phyloP scores from a whole-genome alignment of 352 stramenopile genomes.

The Pythium guiyangense region DNA sequence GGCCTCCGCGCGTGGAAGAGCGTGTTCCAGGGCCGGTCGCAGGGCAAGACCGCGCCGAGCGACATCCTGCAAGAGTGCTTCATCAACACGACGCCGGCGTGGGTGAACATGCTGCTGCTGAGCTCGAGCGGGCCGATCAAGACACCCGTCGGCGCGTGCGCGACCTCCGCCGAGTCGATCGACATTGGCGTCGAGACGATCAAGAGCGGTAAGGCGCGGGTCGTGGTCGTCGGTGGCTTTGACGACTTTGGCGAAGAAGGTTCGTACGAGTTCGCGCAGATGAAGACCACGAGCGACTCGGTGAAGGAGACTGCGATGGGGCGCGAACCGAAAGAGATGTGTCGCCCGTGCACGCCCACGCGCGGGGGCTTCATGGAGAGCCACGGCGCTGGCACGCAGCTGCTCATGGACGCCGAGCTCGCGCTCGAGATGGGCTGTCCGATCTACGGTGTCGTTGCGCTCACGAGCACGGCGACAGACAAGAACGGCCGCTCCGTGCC shows the following conservation, averaged over 20 bases:
- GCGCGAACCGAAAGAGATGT: slow-evolving; percentile 79
- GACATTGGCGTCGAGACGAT: slow-evolving; percentile 89
- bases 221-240: slow-evolving; percentile 83
- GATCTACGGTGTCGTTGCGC: slow-evolving; percentile 82
- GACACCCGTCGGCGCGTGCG: slow-evolving; percentile 82
- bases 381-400: slow-evolving; percentile 82
- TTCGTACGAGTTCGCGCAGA: slow-evolving; percentile 86
- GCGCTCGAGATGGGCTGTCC: slow-evolving; percentile 84
- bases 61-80: slow-evolving; percentile 84
- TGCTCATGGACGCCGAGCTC: slow-evolving; percentile 86
- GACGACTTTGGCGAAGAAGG: slow-evolving; percentile 87
- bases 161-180: slow-evolving; percentile 82
- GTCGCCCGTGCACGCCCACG: slow-evolving; percentile 71
- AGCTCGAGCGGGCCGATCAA: slow-evolving; percentile 87
- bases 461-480: slow-evolving; percentile 85
- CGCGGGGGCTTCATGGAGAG: slow-evolving; percentile 88
- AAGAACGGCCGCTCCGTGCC: slow-evolving; percentile 85
- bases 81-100: slow-evolving; percentile 87
- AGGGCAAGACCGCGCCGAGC: slow-evolving; percentile 69
- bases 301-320: slow-evolving; percentile 78
- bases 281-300: slow-evolving; percentile 86
- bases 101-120: slow-evolving; percentile 89
- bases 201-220: slow-evolving; percentile 79
- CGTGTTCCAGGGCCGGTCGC: slow-evolving; percentile 65
- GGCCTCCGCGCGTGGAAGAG: slow-evolving; percentile 74